Base-by-base conservation (phyloP, 1,284 basidiomycete species). In the Pholiota adiposa region DNA sequence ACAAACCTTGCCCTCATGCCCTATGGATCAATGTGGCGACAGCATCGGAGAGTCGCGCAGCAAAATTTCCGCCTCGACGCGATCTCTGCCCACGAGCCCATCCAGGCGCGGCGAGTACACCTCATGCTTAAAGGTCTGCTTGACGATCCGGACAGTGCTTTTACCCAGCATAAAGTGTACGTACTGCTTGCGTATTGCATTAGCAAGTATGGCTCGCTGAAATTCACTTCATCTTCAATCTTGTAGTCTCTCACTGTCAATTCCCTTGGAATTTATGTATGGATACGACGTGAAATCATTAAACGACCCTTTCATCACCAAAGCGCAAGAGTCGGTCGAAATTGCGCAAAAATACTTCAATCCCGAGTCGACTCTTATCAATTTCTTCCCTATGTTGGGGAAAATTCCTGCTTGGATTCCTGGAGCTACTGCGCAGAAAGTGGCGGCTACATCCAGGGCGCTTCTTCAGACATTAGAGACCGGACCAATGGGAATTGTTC, bases 31-130 rank as follows among this genome's bases (percentile, higher is more conserved):
- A 34, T 58, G 11, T 73, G 71, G 72, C 60, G 69, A 5, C 43
- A 56, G 4, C 63, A 69, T 55, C 60, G 68, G 5, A 63, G 64
- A 29, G 56, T 72, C 16, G 66, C 65, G 21, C 68, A 71, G 36
- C 69, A 73, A 33, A 65, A 63, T 19, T 70, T 74, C 31, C 60
- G 65, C 33, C 62, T 60, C 33, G 65, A 67, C 18, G 65, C 60
- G 1, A 48, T 64, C 5, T 11, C 50, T 14, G 46, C 54, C 6
- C 68, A 68, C 38, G 48, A 66, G 12, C 67, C 69, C 0, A 34
- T 67, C 12, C 67, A 69, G 50, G 49, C 63, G 1, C 43, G 51
- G 7, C 67, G 69, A 33, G 56, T 69, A 5, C 58, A 65, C 5
- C 54, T 63, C 5, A 55, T 73, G 34, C 50, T 75, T 2, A 56